Base-by-base conservation (phyloP, 305 asterid species). In the Fraxinus xanthoxyloides region DNA sequence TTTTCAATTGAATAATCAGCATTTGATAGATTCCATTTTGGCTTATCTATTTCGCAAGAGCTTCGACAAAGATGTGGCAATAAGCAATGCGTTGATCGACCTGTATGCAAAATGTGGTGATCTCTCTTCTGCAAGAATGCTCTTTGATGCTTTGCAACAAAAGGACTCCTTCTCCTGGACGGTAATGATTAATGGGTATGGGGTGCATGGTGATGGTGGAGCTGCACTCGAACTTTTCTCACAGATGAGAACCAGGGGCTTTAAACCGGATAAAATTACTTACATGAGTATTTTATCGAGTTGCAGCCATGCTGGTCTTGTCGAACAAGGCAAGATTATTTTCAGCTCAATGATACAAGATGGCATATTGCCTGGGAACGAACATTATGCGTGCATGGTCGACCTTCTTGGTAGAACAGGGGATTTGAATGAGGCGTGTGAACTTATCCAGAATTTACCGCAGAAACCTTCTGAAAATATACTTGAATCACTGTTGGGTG, bases 331-430 rank as follows among this genome's bases (percentile, higher is more conserved):
- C 23, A 82, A 77, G 84, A 82, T 63, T 82, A 85, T 91, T 4
- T 87, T 91, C 40, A 80, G 84, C 46, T 75, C 81, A 12, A 91
- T 92, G 93, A 79, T 79, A 23, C 38, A 59, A 1, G 92, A 92
- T 17, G 88, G 92, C 19, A 2, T 88, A 26, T 3, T 26, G 17
- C 90, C 92, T 0, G 82, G 87, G 80, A 31, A 59, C 70, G 92
- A 92, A 84, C 94, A 92, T 80, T 91, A 87, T 69, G 91, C 90
- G 0, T 91, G 93, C 74, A 76, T 92, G 83, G 86, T 91, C 3
- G 93, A 90, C 86, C 91, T 92, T 81, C 85, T 91, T n/a, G 85
- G 93, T 17, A 85, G 97, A 77, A 86, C 77, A n/a, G 97, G 94
- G 12, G 80, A 85, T 19, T 84, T 92, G 86, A 77, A 79, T 7